Percentiles rank a stretch among this genome's conserved stretches.
These are phyloP conservation scores for Botrytis deweyae DNA, from an alignment of 2,329 filamentous ascomycete genomes.

Conservation along the genomic window DNA sequence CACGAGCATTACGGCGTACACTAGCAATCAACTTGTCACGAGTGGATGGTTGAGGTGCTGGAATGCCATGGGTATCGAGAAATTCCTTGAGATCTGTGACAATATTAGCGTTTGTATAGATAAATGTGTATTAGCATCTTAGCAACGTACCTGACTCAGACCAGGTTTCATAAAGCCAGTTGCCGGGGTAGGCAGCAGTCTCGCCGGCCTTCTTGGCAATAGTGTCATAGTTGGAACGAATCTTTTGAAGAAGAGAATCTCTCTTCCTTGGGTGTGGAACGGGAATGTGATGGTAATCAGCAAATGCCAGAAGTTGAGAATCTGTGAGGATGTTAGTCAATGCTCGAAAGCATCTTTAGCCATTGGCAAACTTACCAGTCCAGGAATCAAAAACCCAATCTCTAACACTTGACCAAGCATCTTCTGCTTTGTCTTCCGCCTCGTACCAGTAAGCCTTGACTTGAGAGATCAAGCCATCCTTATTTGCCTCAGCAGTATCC, in stretches of 20 bases:
- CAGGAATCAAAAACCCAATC: conserved; percentile 90
- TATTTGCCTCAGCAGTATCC: conserved; percentile 64
- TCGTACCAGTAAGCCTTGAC: conserved; percentile 77
- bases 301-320: conserved; percentile 89
- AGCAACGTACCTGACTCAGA: conserved; percentile 60
- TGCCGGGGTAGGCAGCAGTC: conserved; percentile 80
- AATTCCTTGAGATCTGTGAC: conserved; percentile 78
- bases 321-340: conserved; percentile 53
- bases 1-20: conserved; percentile 85
- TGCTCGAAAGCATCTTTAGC: background rate
- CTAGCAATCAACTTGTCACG: conserved; percentile 87
- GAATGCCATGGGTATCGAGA: conserved; percentile 85
- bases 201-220: conserved; percentile 73
- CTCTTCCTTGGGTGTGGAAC: conserved; percentile 84
- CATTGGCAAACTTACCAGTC: background rate
- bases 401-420: conserved; percentile 70
- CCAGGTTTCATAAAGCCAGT: conserved; percentile 93
- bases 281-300: conserved; percentile 80
- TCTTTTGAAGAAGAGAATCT: conserved; percentile 75
- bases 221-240: conserved; percentile 77
- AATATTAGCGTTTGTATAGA: conserved; percentile 23
- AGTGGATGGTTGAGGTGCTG: conserved; percentile 76
- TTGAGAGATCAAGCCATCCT: conserved; percentile 65
- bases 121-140: background rate
- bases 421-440: conserved; percentile 71